Conservation (phyloP, 2,329 filamentous ascomycete species). For the Fusarium buharicum region DNA sequence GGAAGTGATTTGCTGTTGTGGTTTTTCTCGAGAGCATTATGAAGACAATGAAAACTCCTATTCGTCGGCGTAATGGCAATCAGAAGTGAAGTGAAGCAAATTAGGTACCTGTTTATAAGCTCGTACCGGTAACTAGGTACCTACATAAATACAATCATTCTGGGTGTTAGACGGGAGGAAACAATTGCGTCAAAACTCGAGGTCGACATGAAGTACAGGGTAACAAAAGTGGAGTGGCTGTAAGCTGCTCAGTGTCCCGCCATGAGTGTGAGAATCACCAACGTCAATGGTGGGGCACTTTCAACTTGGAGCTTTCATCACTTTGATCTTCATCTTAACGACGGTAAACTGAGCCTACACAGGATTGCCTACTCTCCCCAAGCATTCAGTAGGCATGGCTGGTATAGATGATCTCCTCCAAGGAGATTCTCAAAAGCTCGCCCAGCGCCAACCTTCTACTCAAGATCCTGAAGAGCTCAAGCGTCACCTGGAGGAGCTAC, state of each 20-base stretch:
- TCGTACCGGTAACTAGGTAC: too few relatives aligned
- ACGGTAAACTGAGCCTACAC: constrained; percentile 1
- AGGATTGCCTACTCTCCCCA: constrained; percentile 4
- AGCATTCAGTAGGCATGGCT: constrained; percentile 43
- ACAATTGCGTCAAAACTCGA: background rate
- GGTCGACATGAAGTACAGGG: constrained; percentile 9
- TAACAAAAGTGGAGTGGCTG: constrained; percentile 18
- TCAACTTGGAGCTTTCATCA: constrained; percentile 36
- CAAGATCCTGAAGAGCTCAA: constrained; percentile 72
- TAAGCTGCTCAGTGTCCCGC: constrained; percentile 20
- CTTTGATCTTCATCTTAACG: constrained; percentile 9
- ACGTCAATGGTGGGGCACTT: constrained; percentile 43
- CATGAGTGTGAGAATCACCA: constrained; percentile 30
- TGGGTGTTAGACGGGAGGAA: too few relatives aligned
- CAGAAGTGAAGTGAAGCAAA: too few relatives aligned
- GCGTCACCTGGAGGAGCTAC: constrained; percentile 76
- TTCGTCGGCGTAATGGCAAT: too few relatives aligned
- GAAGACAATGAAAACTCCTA: background rate
- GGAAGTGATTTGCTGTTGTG: background rate
- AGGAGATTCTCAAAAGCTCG: constrained; percentile 21
- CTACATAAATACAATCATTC: too few relatives aligned
- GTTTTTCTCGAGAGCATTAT: background rate
- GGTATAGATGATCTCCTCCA: constrained; percentile 52
- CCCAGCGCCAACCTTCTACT: constrained; percentile 31
- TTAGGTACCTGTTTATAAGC: too few relatives aligned